Evolutionary conservation across 805 yeast species (phyloP).

Genomic region (Ogataea dorogensis): DNA sequence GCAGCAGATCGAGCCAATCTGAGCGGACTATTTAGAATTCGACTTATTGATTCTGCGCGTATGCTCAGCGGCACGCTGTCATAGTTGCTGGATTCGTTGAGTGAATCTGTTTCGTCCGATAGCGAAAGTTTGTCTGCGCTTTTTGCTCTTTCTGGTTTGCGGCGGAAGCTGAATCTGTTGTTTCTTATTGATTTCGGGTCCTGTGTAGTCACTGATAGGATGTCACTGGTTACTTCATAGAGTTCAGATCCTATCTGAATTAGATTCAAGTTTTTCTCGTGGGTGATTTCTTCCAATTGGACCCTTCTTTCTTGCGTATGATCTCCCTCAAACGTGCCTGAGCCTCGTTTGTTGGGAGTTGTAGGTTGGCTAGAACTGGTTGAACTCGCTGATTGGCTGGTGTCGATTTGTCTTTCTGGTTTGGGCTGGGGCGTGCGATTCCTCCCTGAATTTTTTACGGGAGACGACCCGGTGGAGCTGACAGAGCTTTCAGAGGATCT

Average conservation of each 20-base stretch:
- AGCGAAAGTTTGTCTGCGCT: constrained; percentile 1
- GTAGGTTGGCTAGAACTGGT: constrained; percentile 12
- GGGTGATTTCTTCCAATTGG: constrained; percentile 12
- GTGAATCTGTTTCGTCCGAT: constrained; percentile 20
- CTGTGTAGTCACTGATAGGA: constrained; percentile 20
- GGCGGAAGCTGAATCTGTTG: constrained; percentile 6
- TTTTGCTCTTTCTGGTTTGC: constrained; percentile 1
- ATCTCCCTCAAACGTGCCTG: constrained; percentile 10
- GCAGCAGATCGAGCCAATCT: constrained; percentile 21
- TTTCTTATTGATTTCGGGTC: constrained; percentile 22
- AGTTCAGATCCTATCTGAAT: constrained; percentile 18
- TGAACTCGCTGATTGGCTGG: constrained; percentile 11
- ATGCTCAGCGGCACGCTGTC: constrained; percentile 15
- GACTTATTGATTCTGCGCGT: constrained; percentile 20
- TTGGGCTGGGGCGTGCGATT: constrained; percentile 20
- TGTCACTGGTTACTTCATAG: constrained; percentile 24
- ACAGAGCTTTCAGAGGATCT: constrained; percentile 7
- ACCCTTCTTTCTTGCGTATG: constrained; percentile 7
- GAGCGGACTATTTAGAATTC: constrained; percentile 21
- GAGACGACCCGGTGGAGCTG: constrained; percentile 6
- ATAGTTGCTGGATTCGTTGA: constrained; percentile 11
- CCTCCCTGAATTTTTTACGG: constrained; percentile 22
- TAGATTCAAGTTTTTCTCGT: constrained; percentile 17
- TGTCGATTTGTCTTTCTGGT: constrained; percentile 1
- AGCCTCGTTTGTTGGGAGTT: constrained; percentile 11